Percentiles rank a stretch among this genome's conserved stretches.
Evolutionary conservation across 2,329 filamentous ascomycete genomes (phyloP).

Genomic region (Diaporthe velutina): DNA sequence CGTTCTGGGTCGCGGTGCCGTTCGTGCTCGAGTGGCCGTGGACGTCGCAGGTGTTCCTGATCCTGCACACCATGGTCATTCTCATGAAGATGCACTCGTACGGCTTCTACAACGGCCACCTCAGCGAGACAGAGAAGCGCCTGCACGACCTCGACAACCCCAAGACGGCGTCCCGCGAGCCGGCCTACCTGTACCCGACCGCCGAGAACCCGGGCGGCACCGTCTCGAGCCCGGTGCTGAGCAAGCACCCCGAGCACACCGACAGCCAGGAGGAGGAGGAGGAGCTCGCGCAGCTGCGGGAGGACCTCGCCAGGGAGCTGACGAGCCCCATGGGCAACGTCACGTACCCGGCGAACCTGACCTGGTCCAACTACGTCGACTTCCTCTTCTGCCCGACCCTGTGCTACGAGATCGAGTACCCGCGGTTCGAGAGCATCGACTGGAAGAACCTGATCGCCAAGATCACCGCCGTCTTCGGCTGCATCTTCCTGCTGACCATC

Average conservation of each 20-base stretch:
- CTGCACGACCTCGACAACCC: conserved; percentile 85
- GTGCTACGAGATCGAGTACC: conserved; percentile 98
- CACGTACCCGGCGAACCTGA: conserved; percentile 92
- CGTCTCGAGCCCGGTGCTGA: conserved; percentile 47
- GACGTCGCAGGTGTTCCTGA: conserved; percentile 96
- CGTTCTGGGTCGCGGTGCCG: conserved; percentile 86
- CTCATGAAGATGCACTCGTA: conserved; percentile 99
- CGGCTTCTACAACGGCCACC: conserved; percentile 96
- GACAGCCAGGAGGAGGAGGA: conserved; percentile 50
- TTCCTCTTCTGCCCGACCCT: conserved; percentile 93
- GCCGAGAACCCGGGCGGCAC: conserved; percentile 65
- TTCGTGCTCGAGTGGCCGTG: conserved; percentile 93
- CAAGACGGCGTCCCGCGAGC: conserved; percentile 74
- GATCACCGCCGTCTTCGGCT: conserved; percentile 90
- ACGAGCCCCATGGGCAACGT: conserved; percentile 91
- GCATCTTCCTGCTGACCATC: conserved; percentile 93
- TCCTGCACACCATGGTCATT: conserved; percentile 89
- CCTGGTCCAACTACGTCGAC: conserved; percentile 84
- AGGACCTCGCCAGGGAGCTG: conserved; percentile 90
- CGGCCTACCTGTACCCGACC: conserved; percentile 82
- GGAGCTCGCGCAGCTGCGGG: conserved; percentile 78
- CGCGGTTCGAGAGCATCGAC: conserved; percentile 79
- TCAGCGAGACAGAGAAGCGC: conserved; percentile 87
- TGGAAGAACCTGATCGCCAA: conserved; percentile 89
- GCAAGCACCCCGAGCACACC: conserved; percentile 23